These are phyloP conservation scores for Coemansia sp. DNA, from an alignment of 192 early-diverging fungal species.

Conservation along the genomic window DNA sequence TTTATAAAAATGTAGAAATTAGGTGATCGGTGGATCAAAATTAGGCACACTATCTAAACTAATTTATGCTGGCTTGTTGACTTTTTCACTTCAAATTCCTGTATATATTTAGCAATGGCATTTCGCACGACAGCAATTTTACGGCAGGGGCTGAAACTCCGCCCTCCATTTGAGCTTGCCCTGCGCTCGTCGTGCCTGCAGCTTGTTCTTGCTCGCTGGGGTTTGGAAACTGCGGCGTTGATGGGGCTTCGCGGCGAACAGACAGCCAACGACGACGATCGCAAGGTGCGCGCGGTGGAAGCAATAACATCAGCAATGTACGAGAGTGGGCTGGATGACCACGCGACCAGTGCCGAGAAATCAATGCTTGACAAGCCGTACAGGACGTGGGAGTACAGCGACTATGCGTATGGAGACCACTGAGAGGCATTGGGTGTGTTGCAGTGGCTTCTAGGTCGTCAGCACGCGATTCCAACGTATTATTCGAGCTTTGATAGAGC, in stretches of 20 bases:
- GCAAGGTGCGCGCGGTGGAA: slow-evolving; percentile 41
- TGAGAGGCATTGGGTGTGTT: slow-evolving; percentile 60
- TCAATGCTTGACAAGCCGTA: slow-evolving; percentile 55
- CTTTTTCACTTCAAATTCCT: neutral
- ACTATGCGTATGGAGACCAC: slow-evolving; percentile 47
- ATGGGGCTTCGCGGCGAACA: slow-evolving; percentile 46
- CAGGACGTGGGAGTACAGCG: slow-evolving; percentile 48
- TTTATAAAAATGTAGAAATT: neutral
- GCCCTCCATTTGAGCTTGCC: slow-evolving; percentile 50
- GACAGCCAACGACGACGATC: slow-evolving; percentile 40
- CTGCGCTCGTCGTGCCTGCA: slow-evolving; percentile 56
- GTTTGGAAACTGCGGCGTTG: slow-evolving; percentile 57
- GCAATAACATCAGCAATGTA: slow-evolving; percentile 51
- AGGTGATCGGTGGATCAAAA: slow-evolving; percentile 9
- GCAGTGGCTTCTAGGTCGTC: slow-evolving; percentile 57
- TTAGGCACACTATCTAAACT: neutral
- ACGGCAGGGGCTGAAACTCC: slow-evolving; percentile 29
- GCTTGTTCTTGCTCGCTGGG: slow-evolving; percentile 64
- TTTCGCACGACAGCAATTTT: slow-evolving; percentile 33
- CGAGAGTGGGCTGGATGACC: slow-evolving; percentile 49
- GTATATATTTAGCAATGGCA: slow-evolving; percentile 21
- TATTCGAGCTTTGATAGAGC: slow-evolving; percentile 57
- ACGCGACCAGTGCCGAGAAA: slow-evolving; percentile 40
- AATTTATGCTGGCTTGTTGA: neutral
- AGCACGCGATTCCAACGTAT: slow-evolving; percentile 56